phyloP scores from a whole-genome alignment of 805 yeast species.

The Candida tibetensis region DNA sequence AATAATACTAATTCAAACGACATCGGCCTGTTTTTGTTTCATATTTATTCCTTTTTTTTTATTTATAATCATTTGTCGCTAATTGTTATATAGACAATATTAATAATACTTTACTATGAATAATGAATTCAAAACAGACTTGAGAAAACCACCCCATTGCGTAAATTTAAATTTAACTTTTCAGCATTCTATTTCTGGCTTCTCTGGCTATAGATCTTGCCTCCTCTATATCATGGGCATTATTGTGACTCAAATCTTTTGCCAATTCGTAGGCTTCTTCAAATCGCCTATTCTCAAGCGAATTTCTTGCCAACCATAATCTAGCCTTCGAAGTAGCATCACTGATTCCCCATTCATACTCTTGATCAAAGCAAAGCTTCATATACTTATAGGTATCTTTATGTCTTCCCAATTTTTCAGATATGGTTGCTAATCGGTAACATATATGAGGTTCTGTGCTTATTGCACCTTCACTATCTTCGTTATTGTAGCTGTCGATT shows the following conservation, averaged over 20 bases:
- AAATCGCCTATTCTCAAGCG: conserved; percentile 54
- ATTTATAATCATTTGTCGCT: background rate
- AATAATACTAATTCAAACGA: background rate
- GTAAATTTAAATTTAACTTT: background rate
- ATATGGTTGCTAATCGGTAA: conserved; percentile 65
- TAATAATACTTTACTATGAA: conserved; percentile 1
- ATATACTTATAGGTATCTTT: conserved; percentile 59
- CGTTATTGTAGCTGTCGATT: conserved; percentile 40
- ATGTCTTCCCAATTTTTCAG: conserved; percentile 53
- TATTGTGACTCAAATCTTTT: conserved; percentile 60
- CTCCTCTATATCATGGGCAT: conserved; percentile 86
- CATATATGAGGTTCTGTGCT: conserved; percentile 53
- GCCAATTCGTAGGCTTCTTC: conserved; percentile 73
- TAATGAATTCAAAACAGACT: background rate
- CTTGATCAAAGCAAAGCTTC: conserved; percentile 67
- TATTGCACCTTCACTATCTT: conserved; percentile 22
- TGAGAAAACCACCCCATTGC: background rate
- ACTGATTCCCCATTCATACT: conserved; percentile 58
- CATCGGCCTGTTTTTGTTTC: too few species aligned
- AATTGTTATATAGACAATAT: conserved; percentile 2
- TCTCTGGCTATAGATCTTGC: conserved; percentile 81
- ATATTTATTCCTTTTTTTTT: background rate
- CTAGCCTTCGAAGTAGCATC: conserved; percentile 79
- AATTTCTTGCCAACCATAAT: conserved; percentile 79
- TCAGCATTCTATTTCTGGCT: conserved; percentile 54